These are phyloP conservation scores for Beauveria asiatica DNA, from an alignment of 2,329 filamentous ascomycete genomes.

Conservation along the genomic window DNA sequence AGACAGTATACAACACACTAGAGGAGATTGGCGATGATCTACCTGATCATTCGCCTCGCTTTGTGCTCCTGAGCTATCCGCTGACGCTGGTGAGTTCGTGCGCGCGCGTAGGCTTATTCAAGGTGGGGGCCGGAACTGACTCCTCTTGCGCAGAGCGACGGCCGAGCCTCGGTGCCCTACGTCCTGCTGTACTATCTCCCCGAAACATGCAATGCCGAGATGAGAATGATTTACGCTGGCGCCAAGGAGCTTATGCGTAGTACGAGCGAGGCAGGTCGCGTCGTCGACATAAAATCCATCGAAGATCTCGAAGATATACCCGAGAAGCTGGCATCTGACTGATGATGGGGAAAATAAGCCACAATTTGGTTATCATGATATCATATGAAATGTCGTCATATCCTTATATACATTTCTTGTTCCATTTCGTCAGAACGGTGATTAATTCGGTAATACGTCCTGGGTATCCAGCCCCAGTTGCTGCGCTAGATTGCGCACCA, in stretches of 20 bases:
- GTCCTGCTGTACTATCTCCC: conserved; percentile 93
- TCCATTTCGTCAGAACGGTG: conserved; percentile 10
- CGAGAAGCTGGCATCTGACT: conserved; percentile 39
- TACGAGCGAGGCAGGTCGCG: conserved; percentile 78
- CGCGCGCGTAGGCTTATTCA: background rate
- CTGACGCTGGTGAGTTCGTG: conserved; percentile 60
- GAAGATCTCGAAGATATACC: conserved; percentile 83
- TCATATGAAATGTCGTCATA: conserved; percentile 5
- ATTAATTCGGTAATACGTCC: conserved; percentile 37
- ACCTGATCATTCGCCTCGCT: conserved; percentile 85
- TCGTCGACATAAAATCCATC: conserved; percentile 73
- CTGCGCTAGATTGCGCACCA: conserved; percentile 64
- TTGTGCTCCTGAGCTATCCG: conserved; percentile 84
- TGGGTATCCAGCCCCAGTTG: conserved; percentile 57
- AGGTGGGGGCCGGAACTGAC: background rate
- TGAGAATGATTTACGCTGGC: conserved; percentile 89
- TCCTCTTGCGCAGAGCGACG: conserved; percentile 53
- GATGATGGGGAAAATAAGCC: background rate
- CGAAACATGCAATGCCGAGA: conserved; percentile 76
- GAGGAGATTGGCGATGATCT: conserved; percentile 79
- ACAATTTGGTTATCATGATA: background rate
- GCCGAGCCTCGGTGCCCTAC: conserved; percentile 82
- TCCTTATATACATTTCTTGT: conserved; percentile 13
- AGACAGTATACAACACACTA: conserved; percentile 70
- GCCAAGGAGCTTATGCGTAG: conserved; percentile 95